Base-by-base conservation (phyloP, 129 eudicot genomes). In the Helichrysum umbraculigerum region DNA sequence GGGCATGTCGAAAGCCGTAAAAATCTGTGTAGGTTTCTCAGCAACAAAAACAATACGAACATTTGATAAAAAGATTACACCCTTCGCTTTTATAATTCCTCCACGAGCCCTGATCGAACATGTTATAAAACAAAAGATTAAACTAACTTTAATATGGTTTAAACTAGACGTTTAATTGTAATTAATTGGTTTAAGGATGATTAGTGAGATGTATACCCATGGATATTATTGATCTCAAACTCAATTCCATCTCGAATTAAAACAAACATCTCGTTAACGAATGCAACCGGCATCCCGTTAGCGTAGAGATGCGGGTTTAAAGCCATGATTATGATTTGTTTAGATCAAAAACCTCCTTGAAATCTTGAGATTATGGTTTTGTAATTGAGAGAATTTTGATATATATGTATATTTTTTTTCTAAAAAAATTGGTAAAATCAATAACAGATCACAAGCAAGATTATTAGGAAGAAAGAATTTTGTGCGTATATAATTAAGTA, bases 201-300 rank as follows among this genome's bases (percentile, higher is more conserved):
- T 25, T 58, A 8, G 16, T 42, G 51, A 68, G 5, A 7, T 52
- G 0, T 20, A 3, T 4, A 70, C 70, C 98, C 93, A 39, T 88
- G 88, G 79, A 89, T 86, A 79, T 89, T 89, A 83, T 86, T 92
- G 33, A 92, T 71, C 74, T 92, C 93, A 57, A 92, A 92, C 29
- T 92, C 98, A 17, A 92, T 85, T 65, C 93, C 98, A 20, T 92
- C 98, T 79, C 98, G 85, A 20, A 86, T 91, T 73, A 92, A 83
- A 3, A 92, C 88, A 37, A 90, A 88, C 85, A 90, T 72, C 78
- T 92, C 98, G 72, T 86, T 86, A 63, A 77, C 70, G 71, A 92
- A 92, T 21, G 98, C 91, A 28, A 92, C 96, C 11, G 98, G 98
- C 96, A 87, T 82, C 64, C 91, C 94, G 57, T 92, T 88, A 0